These are phyloP conservation scores for Cryptomeria japonica DNA, from an alignment of 75 land plant genomes.

Conservation along the genomic window DNA sequence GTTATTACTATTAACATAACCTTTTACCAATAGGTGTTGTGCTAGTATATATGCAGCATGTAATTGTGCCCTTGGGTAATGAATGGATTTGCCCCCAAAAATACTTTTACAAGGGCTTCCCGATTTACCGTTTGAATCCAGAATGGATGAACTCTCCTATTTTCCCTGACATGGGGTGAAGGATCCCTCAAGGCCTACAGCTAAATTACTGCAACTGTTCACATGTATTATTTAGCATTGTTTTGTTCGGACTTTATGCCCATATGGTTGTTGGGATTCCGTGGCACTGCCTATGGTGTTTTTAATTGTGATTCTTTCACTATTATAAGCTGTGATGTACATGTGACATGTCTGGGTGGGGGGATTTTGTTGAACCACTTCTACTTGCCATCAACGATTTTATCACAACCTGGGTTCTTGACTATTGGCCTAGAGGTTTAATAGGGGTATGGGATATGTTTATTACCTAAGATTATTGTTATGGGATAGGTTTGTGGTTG, in stretches of 20 bases:
- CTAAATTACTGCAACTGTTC: background rate
- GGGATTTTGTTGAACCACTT: no score
- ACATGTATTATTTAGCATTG: background rate
- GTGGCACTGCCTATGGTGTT: no score
- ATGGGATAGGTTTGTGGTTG: no score
- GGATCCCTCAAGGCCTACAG: no score
- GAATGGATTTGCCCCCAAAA: background rate
- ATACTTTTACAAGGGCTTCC: background rate
- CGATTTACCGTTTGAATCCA: background rate
- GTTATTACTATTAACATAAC: background rate
- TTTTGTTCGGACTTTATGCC: background rate
- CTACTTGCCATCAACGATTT: no score
- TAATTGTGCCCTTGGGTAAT: background rate
- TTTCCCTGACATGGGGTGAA: background rate
- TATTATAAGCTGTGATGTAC: no score
- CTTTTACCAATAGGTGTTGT: background rate
- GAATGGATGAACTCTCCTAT: background rate
- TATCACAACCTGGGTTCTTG: no score
- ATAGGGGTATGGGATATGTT: no score
- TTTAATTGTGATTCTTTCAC: no score
- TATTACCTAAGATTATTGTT: no score
- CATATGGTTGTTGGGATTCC: background rate
- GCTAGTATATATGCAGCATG: background rate
- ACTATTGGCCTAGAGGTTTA: no score
- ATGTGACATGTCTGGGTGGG: no score